phyloP scores from a whole-genome alignment of 257 asterid species.

The Salvia rosmarinus region DNA sequence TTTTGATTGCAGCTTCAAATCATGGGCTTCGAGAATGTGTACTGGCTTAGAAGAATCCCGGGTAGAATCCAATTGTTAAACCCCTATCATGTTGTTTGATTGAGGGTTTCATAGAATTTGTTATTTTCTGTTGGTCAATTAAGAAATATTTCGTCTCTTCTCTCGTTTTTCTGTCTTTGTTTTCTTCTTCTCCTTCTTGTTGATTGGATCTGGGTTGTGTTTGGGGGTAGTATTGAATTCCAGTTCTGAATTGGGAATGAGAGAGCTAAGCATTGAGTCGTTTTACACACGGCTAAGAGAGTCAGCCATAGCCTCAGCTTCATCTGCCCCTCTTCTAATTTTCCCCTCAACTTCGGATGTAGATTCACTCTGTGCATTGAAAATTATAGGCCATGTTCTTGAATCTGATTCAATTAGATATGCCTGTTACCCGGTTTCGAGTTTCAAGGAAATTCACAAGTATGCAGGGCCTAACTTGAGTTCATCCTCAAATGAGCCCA shows the following conservation, averaged over 20 bases:
- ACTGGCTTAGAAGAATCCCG: background rate
- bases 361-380: conserved; percentile 88
- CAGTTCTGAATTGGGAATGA: conserved; percentile 37
- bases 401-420: conserved; percentile 95
- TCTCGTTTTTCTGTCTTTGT: background rate
- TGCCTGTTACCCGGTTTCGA: conserved; percentile 94
- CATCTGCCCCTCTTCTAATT: conserved; percentile 69
- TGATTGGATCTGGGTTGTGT: conserved; percentile 8
- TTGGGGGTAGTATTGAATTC: background rate
- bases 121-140: background rate
- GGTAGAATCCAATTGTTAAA: background rate
- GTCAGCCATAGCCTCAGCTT: conserved; percentile 72
- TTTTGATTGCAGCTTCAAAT: background rate
- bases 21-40: background rate
- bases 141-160: background rate
- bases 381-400: conserved; percentile 79
- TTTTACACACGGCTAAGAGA: conserved; percentile 66
- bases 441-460: conserved; percentile 86
- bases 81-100: background rate
- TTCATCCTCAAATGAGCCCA: conserved; percentile 56
- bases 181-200: background rate
- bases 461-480: conserved; percentile 66
- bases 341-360: conserved; percentile 97
- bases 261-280: conserved; percentile 75
- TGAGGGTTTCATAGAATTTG: background rate